Conservation (phyloP, 345 rosid species). For the Dipteronia dyeriana region DNA sequence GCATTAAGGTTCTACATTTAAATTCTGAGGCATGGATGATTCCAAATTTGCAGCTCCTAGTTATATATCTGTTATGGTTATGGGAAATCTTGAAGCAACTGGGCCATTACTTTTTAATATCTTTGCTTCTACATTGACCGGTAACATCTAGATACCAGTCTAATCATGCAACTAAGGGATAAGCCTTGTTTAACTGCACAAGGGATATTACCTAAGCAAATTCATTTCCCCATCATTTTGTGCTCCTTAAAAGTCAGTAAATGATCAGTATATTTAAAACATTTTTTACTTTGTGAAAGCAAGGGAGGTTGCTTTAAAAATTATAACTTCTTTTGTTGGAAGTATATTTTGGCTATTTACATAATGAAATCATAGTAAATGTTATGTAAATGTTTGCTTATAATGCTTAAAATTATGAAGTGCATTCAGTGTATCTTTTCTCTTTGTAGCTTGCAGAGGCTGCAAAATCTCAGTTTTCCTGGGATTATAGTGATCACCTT, state of each 20-base stretch:
- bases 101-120: not conserved
- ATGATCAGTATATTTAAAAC: not conserved
- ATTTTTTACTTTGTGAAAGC: not conserved
- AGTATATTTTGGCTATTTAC: not conserved
- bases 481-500: constrained; percentile 83
- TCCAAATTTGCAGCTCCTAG: not conserved
- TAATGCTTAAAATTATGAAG: not conserved
- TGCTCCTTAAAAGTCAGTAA: not conserved
- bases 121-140: not conserved
- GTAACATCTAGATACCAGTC: not conserved
- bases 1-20: not conserved
- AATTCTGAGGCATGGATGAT: not conserved
- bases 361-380: not conserved
- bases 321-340: not conserved
- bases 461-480: constrained; percentile 79
- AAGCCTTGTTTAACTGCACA: not conserved
- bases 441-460: constrained; percentile 80
- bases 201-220: not conserved
- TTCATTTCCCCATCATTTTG: not conserved
- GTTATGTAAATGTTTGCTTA: not conserved
- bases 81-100: not conserved
- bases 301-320: not conserved
- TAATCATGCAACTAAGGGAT: not conserved
- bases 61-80: not conserved
- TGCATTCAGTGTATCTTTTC: constrained; percentile 12